These are phyloP conservation scores for Knoxia roxburghii DNA, from an alignment of 257 asterid species.

Conservation along the genomic window DNA sequence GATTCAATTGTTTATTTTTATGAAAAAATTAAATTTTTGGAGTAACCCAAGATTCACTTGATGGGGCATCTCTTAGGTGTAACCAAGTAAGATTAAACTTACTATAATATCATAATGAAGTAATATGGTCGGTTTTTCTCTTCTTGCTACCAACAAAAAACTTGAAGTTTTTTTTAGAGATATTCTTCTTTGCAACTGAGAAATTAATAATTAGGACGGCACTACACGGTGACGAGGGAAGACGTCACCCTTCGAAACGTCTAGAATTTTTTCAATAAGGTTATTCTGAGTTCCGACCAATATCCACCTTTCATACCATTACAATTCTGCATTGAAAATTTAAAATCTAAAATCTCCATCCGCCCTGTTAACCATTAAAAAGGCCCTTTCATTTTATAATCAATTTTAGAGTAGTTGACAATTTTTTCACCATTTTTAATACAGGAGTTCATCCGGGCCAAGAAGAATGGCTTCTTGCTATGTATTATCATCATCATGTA, in stretches of 20 bases:
- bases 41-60: conserved; percentile 73
- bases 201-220: not conserved
- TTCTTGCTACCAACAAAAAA: conserved; percentile 9
- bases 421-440: not conserved
- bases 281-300: no score
- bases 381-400: no score
- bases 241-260: no score
- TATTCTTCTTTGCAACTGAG: not conserved
- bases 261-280: no score
- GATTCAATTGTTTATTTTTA: conserved; percentile 34
- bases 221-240: no score
- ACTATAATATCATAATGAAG: not conserved
- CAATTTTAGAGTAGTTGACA: not conserved
- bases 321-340: no score
- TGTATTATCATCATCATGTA: no score
- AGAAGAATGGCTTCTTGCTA: no score
- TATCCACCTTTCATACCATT: no score
- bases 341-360: no score
- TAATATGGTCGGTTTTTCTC: not conserved
- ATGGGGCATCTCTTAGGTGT: conserved; percentile 47
- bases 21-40: conserved; percentile 18
- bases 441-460: no score
- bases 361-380: no score
- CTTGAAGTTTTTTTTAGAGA: not conserved
- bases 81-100: not conserved